Conservation (phyloP, 2,329 filamentous ascomycete species). For the Paradendryphiella salina region DNA sequence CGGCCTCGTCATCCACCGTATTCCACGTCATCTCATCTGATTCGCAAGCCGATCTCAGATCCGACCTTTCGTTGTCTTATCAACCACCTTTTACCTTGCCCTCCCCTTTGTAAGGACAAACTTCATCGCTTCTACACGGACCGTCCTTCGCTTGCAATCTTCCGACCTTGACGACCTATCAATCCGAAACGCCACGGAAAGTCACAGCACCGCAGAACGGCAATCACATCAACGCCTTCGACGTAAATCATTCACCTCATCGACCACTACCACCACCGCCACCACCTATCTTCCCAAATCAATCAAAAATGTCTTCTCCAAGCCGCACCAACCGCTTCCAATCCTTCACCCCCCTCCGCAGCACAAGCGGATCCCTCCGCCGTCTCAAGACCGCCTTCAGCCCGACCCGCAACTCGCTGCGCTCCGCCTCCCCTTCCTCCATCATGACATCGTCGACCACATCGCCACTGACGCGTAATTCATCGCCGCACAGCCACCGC, state of each 20-base stretch:
- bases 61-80: slow-evolving; percentile 2
- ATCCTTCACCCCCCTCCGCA: slow-evolving; percentile 43
- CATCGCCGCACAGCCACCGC: slow-evolving; percentile 35
- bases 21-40: slow-evolving; percentile 6
- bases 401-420: slow-evolving; percentile 34
- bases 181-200: background rate
- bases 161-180: background rate
- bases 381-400: slow-evolving; percentile 44
- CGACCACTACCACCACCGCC: slow-evolving; percentile 3
- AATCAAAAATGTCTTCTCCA: slow-evolving; percentile 34
- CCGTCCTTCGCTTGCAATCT: background rate
- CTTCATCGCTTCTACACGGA: background rate
- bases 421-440: slow-evolving; percentile 31
- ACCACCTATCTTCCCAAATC: slow-evolving; percentile 3
- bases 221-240: background rate
- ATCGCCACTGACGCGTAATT: slow-evolving; percentile 37
- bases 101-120: background rate
- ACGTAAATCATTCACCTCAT: slow-evolving; percentile 1
- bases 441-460: slow-evolving; percentile 33
- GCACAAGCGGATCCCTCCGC: slow-evolving; percentile 34
- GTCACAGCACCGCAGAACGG: slow-evolving; percentile 3
- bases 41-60: slow-evolving; percentile 10
- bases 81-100: background rate
- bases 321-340: slow-evolving; percentile 46
- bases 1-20: background rate